Base-by-base conservation (phyloP, 257 asterid genomes). In the Pogostemon cablin region DNA sequence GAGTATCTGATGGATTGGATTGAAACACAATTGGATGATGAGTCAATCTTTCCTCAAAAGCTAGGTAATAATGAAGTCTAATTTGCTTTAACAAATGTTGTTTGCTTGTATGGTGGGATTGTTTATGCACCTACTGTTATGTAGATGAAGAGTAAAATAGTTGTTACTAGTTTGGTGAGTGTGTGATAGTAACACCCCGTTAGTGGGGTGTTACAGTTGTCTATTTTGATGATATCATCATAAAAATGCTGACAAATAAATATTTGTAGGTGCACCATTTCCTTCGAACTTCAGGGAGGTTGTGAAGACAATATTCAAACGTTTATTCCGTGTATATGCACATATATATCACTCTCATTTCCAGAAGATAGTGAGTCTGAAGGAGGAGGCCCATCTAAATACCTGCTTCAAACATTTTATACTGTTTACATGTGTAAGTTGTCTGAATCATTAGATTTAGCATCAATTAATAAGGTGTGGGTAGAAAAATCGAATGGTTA, bases 311-410 rank as follows among this genome's bases (percentile, higher is more conserved):
- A 90, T 90, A 78, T 90, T 87, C 81, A 90, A 85, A 73, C 89
- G 96, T 52, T 78, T 90, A 53, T 90, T 90, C 77, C 93, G 97
- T 42, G 97, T 90, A 41, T 90, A 88, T 67, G 96, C 96, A 15
- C 97, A 90, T 77, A 88, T 88, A 58, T 90, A 90, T 67, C 93
- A 88, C 69, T 83, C 96, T 12, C 97, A 90, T 73, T 90, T 88
- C 72, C 93, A 86, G 85, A 88, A 86, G 83, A 86, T 90, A 12
- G 88, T 90, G 73, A 86, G 91, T 64, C 97, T 90, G 0, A 83
- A 88, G 84, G 97, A 88, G 84, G 97, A 88, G 71, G 96, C 97
- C 63, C 97, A 90, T 88, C 84, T 90, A 68, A 88, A 90, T 71
- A 90, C 96, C 17, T 90, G 96, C 84, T 90, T 90, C 85, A 90